Base-by-base conservation (phyloP, 805 yeast genomes). In the Suhomyces vadensis region DNA sequence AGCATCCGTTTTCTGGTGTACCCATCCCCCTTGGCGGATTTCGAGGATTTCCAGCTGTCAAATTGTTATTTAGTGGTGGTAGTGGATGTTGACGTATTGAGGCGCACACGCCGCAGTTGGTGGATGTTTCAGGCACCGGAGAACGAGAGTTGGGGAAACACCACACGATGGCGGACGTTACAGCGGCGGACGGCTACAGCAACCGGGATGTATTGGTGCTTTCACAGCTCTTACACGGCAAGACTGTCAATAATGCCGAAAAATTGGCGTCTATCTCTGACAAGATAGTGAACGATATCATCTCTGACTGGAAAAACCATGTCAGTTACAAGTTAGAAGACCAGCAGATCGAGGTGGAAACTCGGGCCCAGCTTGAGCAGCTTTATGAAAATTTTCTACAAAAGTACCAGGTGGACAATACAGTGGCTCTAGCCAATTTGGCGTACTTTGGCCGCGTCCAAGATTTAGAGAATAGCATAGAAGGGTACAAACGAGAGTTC, bases 361-460 rank as follows among this genome's bases (percentile, higher is more conserved):
- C 63, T 3, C 45, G 47, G 4, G 43, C 41, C 5, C 57, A 66
- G 39, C 36, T 65, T 2, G 43, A 37, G 6, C 47, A 48, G 27
- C 41, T 69, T 10, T 71, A 69, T 47, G 47, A 49, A 14, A 53
- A 54, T n/a, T 45, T 70, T 33, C 51, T 70, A 20, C 49, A 48
- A n/a, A 46, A 49, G 35, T 53, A 63, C 44, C 42, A 39, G 13
- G 49, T 40, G 10, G 52, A 53, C 1, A 61, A 54, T 41, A 70
- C 77, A 16, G 69, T 71, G 1, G 71, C 68, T 16, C 54, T 71
- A 46, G 77, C 77, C 29, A 69, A 71, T 48, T 31, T 41, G 8
- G 54, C 58, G 20, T 71, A 70, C 50, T 65, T 54, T 35, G 45
- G 48, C 7, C 48, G 75, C 25, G 52, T 71, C 3, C 57, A 52